Conservation (phyloP, 805 yeast species). For the Schwanniomyces pseudopolymorphus region DNA sequence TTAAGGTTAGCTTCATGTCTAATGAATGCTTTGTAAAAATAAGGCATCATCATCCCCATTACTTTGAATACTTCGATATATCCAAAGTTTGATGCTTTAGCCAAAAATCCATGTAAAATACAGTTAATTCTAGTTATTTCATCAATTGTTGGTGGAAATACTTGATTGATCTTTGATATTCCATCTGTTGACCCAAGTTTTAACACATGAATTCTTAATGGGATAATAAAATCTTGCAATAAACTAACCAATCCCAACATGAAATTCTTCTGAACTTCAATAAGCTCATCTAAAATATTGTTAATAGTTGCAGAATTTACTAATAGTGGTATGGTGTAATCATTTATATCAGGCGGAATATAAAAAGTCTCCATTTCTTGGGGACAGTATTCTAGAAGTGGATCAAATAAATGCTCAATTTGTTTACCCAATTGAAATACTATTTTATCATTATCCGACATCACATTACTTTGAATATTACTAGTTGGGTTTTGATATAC, state of each 20-base stretch:
- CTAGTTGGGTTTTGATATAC: slow-evolving; percentile 56
- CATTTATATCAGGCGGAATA: slow-evolving; percentile 49
- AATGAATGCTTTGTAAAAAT: slow-evolving; percentile 88
- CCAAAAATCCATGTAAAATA: slow-evolving; percentile 72
- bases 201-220: slow-evolving; percentile 69
- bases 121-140: slow-evolving; percentile 90
- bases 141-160: slow-evolving; percentile 94
- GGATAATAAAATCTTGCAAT: slow-evolving; percentile 75
- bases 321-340: slow-evolving; percentile 10
- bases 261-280: slow-evolving; percentile 70
- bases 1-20: slow-evolving; percentile 92
- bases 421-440: slow-evolving; percentile 83
- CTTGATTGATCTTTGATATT: slow-evolving; percentile 65
- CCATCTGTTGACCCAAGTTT: slow-evolving; percentile 54
- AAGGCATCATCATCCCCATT: slow-evolving; percentile 80
- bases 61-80: slow-evolving; percentile 76
- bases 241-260: slow-evolving; percentile 72
- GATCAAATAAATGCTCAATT: slow-evolving; percentile 84
- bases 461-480: slow-evolving; percentile 31
- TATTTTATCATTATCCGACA: slow-evolving; percentile 70
- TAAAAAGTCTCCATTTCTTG: slow-evolving; percentile 77
- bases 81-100: slow-evolving; percentile 66
- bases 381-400: slow-evolving; percentile 87
- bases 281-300: slow-evolving; percentile 64
- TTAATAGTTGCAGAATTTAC: slow-evolving; percentile 34